A percentile compares a stretch with the other conserved stretches of the same genome.
Evolutionary conservation across 1,284 basidiomycete species (phyloP).

Genomic region (Phylloporus gajari): DNA sequence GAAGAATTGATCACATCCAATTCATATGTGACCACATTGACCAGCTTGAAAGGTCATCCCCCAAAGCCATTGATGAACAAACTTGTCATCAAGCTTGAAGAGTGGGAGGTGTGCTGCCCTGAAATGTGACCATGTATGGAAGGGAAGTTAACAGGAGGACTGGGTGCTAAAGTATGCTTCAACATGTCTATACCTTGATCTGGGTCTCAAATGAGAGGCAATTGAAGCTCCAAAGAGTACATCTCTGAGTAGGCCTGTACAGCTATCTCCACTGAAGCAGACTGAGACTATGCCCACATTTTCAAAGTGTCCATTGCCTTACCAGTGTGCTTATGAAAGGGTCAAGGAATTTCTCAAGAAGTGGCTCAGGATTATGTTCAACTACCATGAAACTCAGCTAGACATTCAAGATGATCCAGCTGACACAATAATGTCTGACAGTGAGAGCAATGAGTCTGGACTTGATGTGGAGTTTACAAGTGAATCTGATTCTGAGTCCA

Average conservation of each 20-base stretch:
- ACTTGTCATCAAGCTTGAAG: neutral
- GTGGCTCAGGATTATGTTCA: neutral
- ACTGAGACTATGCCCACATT: neutral
- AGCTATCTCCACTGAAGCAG: neutral
- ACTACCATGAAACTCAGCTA: neutral
- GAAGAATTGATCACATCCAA: neutral
- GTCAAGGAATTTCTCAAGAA: neutral
- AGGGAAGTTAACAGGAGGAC: neutral
- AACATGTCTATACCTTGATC: neutral
- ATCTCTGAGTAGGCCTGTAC: neutral
- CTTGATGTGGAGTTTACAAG: neutral
- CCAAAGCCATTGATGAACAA: conserved; percentile 3
- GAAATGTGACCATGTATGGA: neutral
- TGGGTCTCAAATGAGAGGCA: neutral
- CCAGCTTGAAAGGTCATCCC: neutral
- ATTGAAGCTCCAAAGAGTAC: neutral
- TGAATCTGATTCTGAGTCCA: no score
- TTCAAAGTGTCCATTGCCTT: neutral
- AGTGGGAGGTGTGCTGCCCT: neutral
- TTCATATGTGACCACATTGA: no score
- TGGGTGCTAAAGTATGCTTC: neutral
- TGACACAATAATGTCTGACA: neutral
- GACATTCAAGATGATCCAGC: neutral
- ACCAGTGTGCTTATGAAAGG: neutral
- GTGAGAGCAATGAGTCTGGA: neutral